A percentile compares a stretch with the other conserved stretches of the same genome.
Evolutionary conservation across 2,329 filamentous ascomycete species (phyloP).

Genomic region (Pseudocercospora macadamiae): DNA sequence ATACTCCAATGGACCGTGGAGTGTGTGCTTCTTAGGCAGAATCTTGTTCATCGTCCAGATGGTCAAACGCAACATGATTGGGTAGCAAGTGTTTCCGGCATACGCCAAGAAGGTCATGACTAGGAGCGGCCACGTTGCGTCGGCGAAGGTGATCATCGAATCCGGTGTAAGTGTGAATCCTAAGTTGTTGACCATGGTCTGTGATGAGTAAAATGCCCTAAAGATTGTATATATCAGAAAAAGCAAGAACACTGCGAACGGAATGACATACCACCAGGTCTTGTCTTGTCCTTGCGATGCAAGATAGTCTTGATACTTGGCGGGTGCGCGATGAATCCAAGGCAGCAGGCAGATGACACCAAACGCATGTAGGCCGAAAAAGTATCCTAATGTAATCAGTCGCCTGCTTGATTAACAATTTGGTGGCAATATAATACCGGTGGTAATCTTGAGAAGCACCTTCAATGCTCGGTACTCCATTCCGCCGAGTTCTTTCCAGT

Average conservation of each 20-base stretch:
- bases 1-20: conserved; percentile 52
- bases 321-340: conserved; percentile 11
- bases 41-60: conserved; percentile 60
- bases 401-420: neutral
- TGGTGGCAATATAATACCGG: neutral
- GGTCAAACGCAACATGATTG: conserved; percentile 59
- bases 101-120: conserved; percentile 41
- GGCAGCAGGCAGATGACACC: conserved; percentile 6
- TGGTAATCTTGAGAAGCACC: conserved; percentile 15
- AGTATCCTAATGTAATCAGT: neutral
- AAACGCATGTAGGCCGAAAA: conserved; percentile 6
- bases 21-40: conserved; percentile 41
- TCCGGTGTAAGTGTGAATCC: conserved; percentile 60
- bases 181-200: conserved; percentile 58
- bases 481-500: conserved; percentile 62
- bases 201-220: conserved; percentile 42
- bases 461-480: conserved; percentile 66
- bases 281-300: conserved; percentile 8
- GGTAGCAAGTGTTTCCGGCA: conserved; percentile 60
- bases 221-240: no score
- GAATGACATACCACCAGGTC: conserved; percentile 20
- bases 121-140: conserved; percentile 9
- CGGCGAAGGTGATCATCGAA: conserved; percentile 48
- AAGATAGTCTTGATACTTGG: conserved; percentile 17
- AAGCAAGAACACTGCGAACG: no score